phyloP scores from a whole-genome alignment of 177 flowering plant species.

The Vitis hybrid region DNA sequence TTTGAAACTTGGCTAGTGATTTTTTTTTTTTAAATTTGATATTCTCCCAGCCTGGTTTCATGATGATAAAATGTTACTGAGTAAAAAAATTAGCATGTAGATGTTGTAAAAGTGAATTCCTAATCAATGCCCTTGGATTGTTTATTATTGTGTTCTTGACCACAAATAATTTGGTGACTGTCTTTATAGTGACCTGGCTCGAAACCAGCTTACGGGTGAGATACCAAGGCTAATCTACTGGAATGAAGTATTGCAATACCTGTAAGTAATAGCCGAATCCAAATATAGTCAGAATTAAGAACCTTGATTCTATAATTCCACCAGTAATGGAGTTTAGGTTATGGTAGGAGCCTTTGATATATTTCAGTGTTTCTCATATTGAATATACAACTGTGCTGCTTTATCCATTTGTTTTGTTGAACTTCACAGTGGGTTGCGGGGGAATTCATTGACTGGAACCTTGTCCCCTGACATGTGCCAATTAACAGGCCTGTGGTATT shows the following conservation, averaged over 20 bases:
- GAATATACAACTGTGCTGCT: neutral
- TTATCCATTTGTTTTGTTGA: neutral
- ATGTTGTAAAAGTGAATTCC: too few relatives aligned
- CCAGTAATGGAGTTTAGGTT: neutral
- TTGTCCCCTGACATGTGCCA: conserved; percentile 92
- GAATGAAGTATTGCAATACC: conserved; percentile 92
- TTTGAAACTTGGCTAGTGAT: neutral
- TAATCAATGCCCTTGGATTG: too few relatives aligned
- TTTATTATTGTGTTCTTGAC: too few relatives aligned
- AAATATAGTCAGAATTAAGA: neutral
- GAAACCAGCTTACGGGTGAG: conserved; percentile 76
- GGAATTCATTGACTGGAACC: conserved; percentile 69
- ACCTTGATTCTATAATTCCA: neutral
- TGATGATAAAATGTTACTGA: too few relatives aligned
- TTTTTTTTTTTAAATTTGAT: too few relatives aligned
- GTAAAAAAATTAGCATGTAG: too few relatives aligned
- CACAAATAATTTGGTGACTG: too few relatives aligned
- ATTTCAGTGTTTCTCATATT: neutral
- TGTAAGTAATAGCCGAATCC: conserved; percentile 42
- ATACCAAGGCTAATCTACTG: conserved; percentile 87
- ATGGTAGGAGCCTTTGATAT: neutral
- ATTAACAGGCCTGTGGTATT: conserved; percentile 90
- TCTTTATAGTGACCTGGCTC: conserved; percentile 70
- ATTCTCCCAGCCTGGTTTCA: too few relatives aligned
- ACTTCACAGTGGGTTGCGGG: conserved; percentile 64